phyloP scores from a whole-genome alignment of 2,329 filamentous ascomycete genomes.

The Trichoderma atrobrunneum region DNA sequence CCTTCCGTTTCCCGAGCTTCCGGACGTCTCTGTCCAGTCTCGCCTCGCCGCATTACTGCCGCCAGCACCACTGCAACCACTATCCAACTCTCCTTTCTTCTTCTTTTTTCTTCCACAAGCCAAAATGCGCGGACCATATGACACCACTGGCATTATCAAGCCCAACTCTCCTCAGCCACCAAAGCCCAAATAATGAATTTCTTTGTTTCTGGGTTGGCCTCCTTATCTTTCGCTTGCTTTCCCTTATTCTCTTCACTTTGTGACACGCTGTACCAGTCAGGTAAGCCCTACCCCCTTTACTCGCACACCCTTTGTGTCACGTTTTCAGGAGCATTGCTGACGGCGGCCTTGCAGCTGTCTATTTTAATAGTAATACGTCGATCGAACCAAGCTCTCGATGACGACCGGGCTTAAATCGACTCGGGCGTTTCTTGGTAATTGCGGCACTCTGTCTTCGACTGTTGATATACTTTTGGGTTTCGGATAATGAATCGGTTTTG shows the following conservation, averaged over 20 bases:
- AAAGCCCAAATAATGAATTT: conserved; percentile 29
- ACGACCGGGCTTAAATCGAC: neutral
- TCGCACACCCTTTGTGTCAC: neutral
- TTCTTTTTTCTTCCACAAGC: neutral
- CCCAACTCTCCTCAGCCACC: conserved; percentile 37
- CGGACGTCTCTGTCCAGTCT: neutral
- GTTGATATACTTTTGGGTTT: conserved; percentile 9
- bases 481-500: neutral
- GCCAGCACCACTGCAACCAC: neutral
- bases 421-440: conserved; percentile 1
- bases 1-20: conserved; percentile 11
- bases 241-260: conserved; percentile 1
- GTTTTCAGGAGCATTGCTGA: neutral
- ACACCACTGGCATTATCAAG: conserved; percentile 38
- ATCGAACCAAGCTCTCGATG: conserved; percentile 1
- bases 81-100: neutral
- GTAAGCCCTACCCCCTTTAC: neutral
- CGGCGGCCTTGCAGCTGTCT: neutral
- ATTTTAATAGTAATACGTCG: conserved; percentile 15
- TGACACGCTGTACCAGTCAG: conserved; percentile 19
- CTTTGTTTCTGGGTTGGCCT: neutral
- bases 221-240: neutral
- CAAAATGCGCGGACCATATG: conserved; percentile 38
- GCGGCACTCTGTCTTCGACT: conserved; percentile 1
- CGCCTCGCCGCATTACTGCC: neutral